Conservation (phyloP, 768 basidiomycete species). For the Amanita subjunquillea region DNA sequence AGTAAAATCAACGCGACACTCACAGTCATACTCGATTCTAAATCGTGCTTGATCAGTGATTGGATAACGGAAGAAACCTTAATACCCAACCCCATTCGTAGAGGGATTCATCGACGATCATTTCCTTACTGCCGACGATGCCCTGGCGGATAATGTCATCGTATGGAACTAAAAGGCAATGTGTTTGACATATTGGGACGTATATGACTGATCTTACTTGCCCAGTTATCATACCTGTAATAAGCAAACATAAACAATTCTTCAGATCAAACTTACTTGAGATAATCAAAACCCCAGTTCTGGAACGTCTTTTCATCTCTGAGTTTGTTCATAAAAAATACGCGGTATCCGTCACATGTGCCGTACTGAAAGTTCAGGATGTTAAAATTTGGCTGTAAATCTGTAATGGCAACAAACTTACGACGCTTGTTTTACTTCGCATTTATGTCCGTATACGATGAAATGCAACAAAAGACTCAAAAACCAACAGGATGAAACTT, state of each 20-base stretch:
- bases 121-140: constrained; percentile 38
- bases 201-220: constrained; percentile 22
- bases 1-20: constrained; percentile 4
- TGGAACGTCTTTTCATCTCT: constrained; percentile 47
- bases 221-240: constrained; percentile 43
- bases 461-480: constrained; percentile 17
- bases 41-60: neutral
- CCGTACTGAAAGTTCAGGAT: neutral
- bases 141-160: constrained; percentile 48
- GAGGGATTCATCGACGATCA: constrained; percentile 18
- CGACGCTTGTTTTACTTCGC: constrained; percentile 31
- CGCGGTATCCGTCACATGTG: constrained; percentile 56
- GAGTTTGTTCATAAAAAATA: constrained; percentile 49
- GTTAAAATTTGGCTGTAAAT: neutral
- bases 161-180: constrained; percentile 34
- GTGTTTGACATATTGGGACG: neutral
- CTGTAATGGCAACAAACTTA: constrained; percentile 11
- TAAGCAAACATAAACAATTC: neutral
- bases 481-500: constrained; percentile 49
- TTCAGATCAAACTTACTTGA: constrained; percentile 33
- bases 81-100: constrained; percentile 58
- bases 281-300: constrained; percentile 58
- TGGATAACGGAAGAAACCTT: neutral
- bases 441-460: neutral
- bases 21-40: constrained; percentile 48